Base-by-base conservation (phyloP, 2,329 filamentous ascomycete genomes). In the Sarocladiaceae sp. region DNA sequence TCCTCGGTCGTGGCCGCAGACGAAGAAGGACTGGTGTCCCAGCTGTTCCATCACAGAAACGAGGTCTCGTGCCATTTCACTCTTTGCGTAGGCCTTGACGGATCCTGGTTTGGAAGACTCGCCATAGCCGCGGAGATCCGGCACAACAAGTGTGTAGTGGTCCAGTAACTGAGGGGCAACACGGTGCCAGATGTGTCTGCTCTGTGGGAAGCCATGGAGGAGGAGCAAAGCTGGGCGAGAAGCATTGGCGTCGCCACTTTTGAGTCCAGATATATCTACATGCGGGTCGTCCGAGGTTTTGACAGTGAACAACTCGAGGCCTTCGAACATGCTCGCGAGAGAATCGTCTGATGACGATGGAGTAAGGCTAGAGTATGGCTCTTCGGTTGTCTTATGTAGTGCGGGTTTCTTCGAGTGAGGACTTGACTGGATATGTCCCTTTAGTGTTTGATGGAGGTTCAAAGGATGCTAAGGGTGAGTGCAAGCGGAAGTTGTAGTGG, bases 1-100 rank as follows among this genome's bases (percentile, higher is more conserved):
- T 3, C 77, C 76, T 31, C 76, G 70, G 53, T 81, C 77, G 51
- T 81, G 77, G 0, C 67, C 73, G 46, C 73, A 73, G 16, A 81
- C 58, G 50, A 60, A 72, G 54, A 73, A 76, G 0, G 40, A 27
- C 9, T 33, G 15, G 50, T 64, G 60, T 6, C 65, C 65, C 0
- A 75, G 58, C 1, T 53, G 33, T 13, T 63, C 51, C 73, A 77
- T 76, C 13, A 72, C 65, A 12, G 53, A 51, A 6, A 68, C 53
- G 47, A 65, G 67, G 53, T 77, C 73, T 2, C 55, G 52, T 0
- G 73, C 73, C 69, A 76, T 73, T 16, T 58, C 60, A 46, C 65
- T 68, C 52, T 76, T 76, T 29, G 64, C 64, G 51, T 74, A 75
- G 1, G 57, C 52, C 1, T 47, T 43, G 1, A 66, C 48, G 3